phyloP scores from a whole-genome alignment of 1,284 basidiomycete species.

The Albatrellus sp. region DNA sequence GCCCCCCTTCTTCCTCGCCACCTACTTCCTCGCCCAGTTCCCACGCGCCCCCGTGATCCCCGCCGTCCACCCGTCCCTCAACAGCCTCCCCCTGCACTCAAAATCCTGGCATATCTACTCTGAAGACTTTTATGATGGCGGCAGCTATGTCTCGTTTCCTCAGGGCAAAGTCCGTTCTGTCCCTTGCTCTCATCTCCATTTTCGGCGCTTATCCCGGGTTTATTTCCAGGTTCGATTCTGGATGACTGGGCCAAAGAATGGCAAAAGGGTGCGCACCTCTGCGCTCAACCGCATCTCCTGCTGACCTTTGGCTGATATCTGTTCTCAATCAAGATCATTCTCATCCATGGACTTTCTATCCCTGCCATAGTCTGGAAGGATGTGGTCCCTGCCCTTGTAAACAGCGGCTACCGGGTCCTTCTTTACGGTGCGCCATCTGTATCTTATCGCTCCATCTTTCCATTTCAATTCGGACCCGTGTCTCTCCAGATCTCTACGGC shows the following conservation, averaged over 20 bases:
- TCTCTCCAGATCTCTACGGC: conserved; percentile 56
- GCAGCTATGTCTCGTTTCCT: conserved; percentile 51
- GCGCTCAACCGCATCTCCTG: not conserved
- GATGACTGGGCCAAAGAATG: conserved; percentile 58
- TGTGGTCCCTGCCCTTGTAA: conserved; percentile 48
- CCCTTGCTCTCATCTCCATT: conserved; percentile 1
- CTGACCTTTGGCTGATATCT: not conserved
- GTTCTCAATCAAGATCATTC: conserved; percentile 37
- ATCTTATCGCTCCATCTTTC: not conserved
- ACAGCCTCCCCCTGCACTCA: conserved; percentile 36
- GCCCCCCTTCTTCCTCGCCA: conserved; percentile 42
- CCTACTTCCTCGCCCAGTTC: conserved; percentile 52
- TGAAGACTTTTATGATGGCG: conserved; percentile 51
- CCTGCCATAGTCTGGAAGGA: conserved; percentile 67
- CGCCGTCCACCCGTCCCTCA: conserved; percentile 41
- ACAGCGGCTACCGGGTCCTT: conserved; percentile 58
- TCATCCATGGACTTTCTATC: conserved; percentile 71
- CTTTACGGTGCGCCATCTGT: conserved; percentile 41
- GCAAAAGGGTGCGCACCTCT: conserved; percentile 39
- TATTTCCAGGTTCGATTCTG: conserved; percentile 53
- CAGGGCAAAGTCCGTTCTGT: conserved; percentile 36
- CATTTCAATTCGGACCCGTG: not conserved
- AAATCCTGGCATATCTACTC: conserved; percentile 60
- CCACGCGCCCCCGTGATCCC: conserved; percentile 40
- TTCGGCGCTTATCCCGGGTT: conserved; percentile 3